These are phyloP conservation scores for Phytophthora sp. DNA, from an alignment of 352 stramenopile species.

Conservation along the genomic window DNA sequence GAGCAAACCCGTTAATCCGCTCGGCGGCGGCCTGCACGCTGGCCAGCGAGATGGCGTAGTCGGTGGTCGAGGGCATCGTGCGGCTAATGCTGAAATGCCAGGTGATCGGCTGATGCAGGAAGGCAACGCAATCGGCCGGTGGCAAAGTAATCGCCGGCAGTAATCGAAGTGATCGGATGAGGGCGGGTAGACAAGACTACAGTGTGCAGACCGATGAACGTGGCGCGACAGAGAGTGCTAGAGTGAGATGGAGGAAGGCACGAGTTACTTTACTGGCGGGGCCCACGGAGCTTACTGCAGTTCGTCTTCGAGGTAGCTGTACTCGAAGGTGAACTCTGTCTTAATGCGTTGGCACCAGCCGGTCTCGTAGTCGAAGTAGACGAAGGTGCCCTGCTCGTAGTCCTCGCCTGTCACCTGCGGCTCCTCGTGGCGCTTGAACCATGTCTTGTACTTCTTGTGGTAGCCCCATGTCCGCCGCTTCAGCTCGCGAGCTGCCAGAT, in stretches of 20 bases:
- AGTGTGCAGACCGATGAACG: not conserved
- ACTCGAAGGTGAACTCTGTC: slow-evolving; percentile 99
- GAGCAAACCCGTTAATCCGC: slow-evolving; percentile 59
- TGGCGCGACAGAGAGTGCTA: too few relatives aligned
- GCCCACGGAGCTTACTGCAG: slow-evolving; percentile 48
- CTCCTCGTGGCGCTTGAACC: slow-evolving; percentile 99
- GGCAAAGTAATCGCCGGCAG: too few relatives aligned
- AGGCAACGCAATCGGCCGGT: too few relatives aligned
- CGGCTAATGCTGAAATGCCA: not conserved
- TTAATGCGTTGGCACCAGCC: slow-evolving; percentile 99
- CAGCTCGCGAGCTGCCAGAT: slow-evolving; percentile 97
- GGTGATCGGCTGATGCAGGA: too few relatives aligned
- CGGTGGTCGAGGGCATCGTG: slow-evolving; percentile 8
- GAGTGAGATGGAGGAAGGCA: too few relatives aligned
- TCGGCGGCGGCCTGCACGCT: slow-evolving; percentile 53
- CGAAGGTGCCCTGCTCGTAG: slow-evolving; percentile 99
- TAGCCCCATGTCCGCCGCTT: slow-evolving; percentile 99
- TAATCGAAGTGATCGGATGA: too few relatives aligned
- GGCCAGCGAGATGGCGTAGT: slow-evolving; percentile 68
- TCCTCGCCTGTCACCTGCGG: slow-evolving; percentile 96
- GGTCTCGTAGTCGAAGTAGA: slow-evolving; percentile 99
- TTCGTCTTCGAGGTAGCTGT: slow-evolving; percentile 96
- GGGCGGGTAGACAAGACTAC: slow-evolving; percentile 2
- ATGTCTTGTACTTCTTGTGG: slow-evolving; percentile 99
- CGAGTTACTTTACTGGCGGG: slow-evolving; percentile 42